Conservation (phyloP, 331 rosid species). For the Pyrus hybrid region DNA sequence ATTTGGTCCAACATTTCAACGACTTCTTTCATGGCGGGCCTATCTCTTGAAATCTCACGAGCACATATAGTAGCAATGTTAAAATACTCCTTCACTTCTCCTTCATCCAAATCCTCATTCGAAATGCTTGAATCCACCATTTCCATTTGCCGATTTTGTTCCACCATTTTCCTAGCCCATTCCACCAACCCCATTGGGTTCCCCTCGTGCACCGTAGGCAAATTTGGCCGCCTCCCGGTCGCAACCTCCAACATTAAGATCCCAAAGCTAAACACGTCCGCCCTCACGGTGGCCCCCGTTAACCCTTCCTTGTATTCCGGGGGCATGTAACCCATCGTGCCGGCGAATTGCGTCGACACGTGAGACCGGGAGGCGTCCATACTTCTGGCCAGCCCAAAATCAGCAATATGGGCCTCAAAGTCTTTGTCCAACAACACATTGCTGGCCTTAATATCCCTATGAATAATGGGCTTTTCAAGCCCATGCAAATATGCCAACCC, state of each 20-base stretch:
- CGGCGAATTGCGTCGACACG: constrained; percentile 79
- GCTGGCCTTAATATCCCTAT: constrained; percentile 76
- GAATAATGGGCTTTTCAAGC: constrained; percentile 65
- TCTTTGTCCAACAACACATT: constrained; percentile 55
- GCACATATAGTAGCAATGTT: constrained; percentile 57
- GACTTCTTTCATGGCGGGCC: constrained; percentile 56
- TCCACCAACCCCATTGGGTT: constrained; percentile 47
- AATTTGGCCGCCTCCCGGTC: constrained; percentile 57
- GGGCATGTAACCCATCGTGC: constrained; percentile 93
- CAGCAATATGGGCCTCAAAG: constrained; percentile 78
- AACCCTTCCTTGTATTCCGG: constrained; percentile 71
- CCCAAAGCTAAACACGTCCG: constrained; percentile 91
- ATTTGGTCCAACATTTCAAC: constrained; percentile 21
- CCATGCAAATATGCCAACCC: constrained; percentile 60
- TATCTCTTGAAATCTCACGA: constrained; percentile 30
- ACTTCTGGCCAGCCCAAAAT: constrained; percentile 80
- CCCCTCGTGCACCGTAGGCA: constrained; percentile 16
- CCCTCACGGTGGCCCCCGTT: constrained; percentile 47
- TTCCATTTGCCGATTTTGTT: constrained; percentile 26
- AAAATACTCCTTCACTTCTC: constrained; percentile 48
- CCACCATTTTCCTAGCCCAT: constrained; percentile 65
- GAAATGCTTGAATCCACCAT: constrained; percentile 55
- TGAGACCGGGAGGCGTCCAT: constrained; percentile 44
- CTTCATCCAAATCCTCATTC: constrained; percentile 35
- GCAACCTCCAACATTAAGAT: constrained; percentile 63